Percentiles rank a stretch among this genome's conserved stretches.
Evolutionary conservation across 345 rosid species (phyloP).

Genomic region (Eucalyptus leucophloia): DNA sequence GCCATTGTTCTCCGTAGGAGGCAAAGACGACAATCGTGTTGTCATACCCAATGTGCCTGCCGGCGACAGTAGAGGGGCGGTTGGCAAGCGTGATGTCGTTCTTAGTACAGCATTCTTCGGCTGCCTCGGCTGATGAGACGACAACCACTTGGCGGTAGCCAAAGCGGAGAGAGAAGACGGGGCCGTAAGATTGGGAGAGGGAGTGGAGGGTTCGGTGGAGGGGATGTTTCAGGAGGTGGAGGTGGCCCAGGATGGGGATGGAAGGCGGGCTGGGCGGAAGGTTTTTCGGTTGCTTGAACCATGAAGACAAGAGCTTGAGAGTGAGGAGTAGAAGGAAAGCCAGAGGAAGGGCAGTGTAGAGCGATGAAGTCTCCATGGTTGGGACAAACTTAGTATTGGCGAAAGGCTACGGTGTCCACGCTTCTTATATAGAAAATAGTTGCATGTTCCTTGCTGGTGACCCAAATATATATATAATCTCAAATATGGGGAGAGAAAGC

Average conservation of each 20-base stretch:
- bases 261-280: conserved; percentile 37
- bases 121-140: conserved; percentile 9
- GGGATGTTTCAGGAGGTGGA: conserved; percentile 29
- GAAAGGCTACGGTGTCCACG: neutral
- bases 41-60: conserved; percentile 23
- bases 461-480: too few species aligned
- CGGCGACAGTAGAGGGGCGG: conserved; percentile 4
- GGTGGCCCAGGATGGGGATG: conserved; percentile 42
- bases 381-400: neutral
- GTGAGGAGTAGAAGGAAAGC: neutral
- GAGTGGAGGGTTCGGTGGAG: conserved; percentile 10
- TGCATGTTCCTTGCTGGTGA: too few species aligned
- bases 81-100: conserved; percentile 38
- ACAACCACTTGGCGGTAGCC: conserved; percentile 15
- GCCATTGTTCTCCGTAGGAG: conserved; percentile 42
- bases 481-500: too few species aligned
- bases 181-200: conserved; percentile 25
- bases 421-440: neutral
- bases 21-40: conserved; percentile 8
- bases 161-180: conserved; percentile 14
- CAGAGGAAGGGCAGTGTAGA: neutral
- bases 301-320: neutral
- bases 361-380: neutral
- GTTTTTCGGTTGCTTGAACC: neutral
- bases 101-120: conserved; percentile 38